Conservation (phyloP, 495 filamentous ascomycete species). For the Tirmania nivea region DNA sequence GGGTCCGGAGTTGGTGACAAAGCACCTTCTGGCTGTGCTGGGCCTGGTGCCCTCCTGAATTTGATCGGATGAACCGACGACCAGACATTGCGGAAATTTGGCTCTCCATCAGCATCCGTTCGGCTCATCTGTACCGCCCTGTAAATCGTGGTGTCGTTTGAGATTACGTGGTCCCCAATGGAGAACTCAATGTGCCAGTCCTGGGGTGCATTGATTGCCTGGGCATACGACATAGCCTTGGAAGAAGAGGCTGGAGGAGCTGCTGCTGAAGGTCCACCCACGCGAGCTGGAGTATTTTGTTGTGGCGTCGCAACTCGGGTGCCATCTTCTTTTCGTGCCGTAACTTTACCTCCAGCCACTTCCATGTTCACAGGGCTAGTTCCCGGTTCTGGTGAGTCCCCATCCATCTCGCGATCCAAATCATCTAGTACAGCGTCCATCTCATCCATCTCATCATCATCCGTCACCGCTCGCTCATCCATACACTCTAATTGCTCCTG, state of each 20-base stretch:
- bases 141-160: conserved; percentile 90
- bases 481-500: conserved; percentile 66
- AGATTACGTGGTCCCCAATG: conserved; percentile 58
- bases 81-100: conserved; percentile 59
- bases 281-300: conserved; percentile 26
- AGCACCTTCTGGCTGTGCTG: conserved; percentile 61
- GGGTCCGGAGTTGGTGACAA: conserved; percentile 33
- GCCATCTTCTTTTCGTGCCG: conserved; percentile 90
- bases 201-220: conserved; percentile 50
- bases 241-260: conserved; percentile 21
- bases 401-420: conserved; percentile 71
- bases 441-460: conserved; percentile 52
- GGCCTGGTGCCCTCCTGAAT: conserved; percentile 67
- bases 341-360: conserved; percentile 77
- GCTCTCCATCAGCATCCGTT: conserved; percentile 40
- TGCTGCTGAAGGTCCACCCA: conserved; percentile 16
- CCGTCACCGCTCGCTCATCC: conserved; percentile 65
- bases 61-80: conserved; percentile 76
- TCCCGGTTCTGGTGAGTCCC: conserved; percentile 43
- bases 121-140: conserved; percentile 64
- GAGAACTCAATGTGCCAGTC: conserved; percentile 99
- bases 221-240: conserved; percentile 50
- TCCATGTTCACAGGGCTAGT: conserved; percentile 70
- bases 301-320: conserved; percentile 74
- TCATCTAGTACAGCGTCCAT: conserved; percentile 79